Conservation (phyloP, 2,329 filamentous ascomycete species). For the Torrubiella hemipterigena region DNA sequence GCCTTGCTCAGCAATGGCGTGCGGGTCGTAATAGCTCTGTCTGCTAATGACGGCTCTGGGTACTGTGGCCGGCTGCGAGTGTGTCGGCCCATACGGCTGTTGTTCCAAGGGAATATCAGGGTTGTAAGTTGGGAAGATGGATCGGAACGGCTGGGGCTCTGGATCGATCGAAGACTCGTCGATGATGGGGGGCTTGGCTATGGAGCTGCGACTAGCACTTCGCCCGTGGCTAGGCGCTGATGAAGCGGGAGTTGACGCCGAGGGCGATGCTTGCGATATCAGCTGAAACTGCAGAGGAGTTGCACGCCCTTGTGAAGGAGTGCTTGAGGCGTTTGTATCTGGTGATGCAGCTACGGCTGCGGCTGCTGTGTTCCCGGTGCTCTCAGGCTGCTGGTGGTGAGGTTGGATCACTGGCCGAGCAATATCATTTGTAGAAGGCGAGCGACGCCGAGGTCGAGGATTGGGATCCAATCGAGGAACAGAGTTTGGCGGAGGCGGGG, state of each 20-base stretch:
- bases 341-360: constrained; percentile 8
- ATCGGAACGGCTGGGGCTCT: constrained; percentile 39
- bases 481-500: constrained; percentile 17
- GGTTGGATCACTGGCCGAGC: too few species aligned
- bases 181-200: constrained; percentile 39
- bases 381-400: constrained; percentile 13
- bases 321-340: constrained; percentile 18
- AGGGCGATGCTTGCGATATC: too few species aligned
- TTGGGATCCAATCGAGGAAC: constrained; percentile 23
- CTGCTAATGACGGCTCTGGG: constrained; percentile 54
- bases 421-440: constrained; percentile 15
- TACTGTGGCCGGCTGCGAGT: constrained; percentile 50
- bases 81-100: constrained; percentile 60
- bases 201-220: constrained; percentile 29
- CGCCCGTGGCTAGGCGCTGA: neutral
- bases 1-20: constrained; percentile 1
- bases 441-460: constrained; percentile 25
- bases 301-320: constrained; percentile 16
- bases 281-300: too few species aligned
- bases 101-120: constrained; percentile 51
- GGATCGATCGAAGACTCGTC: constrained; percentile 19
- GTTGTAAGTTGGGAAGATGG: constrained; percentile 69
- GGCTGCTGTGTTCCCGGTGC: neutral
- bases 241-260: neutral
- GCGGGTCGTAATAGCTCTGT: constrained; percentile 36